Evolutionary conservation across 768 basidiomycete genomes (phyloP).

Genomic region (Crucibulum laeve): DNA sequence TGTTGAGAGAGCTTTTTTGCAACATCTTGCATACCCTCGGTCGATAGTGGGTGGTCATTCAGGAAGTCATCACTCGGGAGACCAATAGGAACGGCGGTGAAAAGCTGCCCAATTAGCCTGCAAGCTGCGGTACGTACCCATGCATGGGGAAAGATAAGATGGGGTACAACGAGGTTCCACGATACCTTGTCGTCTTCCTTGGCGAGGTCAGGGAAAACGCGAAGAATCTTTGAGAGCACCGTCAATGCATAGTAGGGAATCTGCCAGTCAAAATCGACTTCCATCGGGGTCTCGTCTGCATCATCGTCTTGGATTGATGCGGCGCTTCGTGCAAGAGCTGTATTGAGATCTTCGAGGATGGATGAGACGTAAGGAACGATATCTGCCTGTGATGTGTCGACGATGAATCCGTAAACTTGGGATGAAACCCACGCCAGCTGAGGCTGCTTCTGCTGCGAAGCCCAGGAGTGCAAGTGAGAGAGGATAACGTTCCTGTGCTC

Average conservation of each 20-base stretch:
- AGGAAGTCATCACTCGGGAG: slow-evolving; percentile 26
- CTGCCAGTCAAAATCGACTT: slow-evolving; percentile 72
- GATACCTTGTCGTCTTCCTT: slow-evolving; percentile 41
- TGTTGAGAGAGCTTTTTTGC: slow-evolving; percentile 73
- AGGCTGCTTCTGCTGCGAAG: slow-evolving; percentile 51
- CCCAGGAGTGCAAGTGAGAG: slow-evolving; percentile 79
- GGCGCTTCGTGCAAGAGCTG: slow-evolving; percentile 40
- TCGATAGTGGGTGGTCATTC: slow-evolving; percentile 45
- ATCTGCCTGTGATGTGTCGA: slow-evolving; percentile 60
- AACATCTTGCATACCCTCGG: slow-evolving; percentile 55
- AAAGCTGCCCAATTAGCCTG: slow-evolving; percentile 70
- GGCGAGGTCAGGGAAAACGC: slow-evolving; percentile 47
- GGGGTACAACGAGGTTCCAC: slow-evolving; percentile 61
- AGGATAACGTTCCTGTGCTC: slow-evolving; percentile 52
- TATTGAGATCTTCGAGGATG: slow-evolving; percentile 55
- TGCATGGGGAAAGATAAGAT: slow-evolving; percentile 86
- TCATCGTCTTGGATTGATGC: slow-evolving; percentile 29
- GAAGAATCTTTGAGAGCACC: slow-evolving; percentile 58
- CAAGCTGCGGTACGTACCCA: slow-evolving; percentile 89
- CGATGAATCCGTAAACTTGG: slow-evolving; percentile 78
- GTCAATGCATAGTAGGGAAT: slow-evolving; percentile 77
- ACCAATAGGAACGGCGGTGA: slow-evolving; percentile 44
- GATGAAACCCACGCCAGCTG: slow-evolving; percentile 69
- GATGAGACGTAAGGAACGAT: slow-evolving; percentile 36
- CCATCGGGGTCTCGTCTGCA: slow-evolving; percentile 29